phyloP scores from a whole-genome alignment of 306 rosid genomes.

The Trichosanthes cucumerina region DNA sequence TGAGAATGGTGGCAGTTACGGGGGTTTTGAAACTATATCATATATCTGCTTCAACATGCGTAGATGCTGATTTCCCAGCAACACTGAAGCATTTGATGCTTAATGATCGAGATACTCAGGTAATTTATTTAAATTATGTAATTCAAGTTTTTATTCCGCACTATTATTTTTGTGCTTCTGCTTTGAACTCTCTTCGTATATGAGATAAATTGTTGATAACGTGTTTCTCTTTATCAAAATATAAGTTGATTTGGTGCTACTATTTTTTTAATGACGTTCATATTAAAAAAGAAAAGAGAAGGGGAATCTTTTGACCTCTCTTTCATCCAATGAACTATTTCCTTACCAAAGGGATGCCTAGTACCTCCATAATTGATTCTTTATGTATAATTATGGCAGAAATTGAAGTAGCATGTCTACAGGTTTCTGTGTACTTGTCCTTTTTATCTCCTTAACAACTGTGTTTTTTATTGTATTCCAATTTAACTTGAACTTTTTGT shows the following conservation, averaged over 20 bases:
- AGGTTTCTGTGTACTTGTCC: neutral
- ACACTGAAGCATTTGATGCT: conserved; percentile 82
- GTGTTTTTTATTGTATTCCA: neutral
- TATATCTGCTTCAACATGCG: conserved; percentile 83
- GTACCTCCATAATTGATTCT: neutral
- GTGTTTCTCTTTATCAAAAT: neutral
- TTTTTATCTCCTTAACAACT: neutral
- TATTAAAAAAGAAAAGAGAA: neutral
- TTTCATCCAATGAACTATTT: neutral
- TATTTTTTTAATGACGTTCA: neutral
- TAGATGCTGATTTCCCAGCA: conserved; percentile 82
- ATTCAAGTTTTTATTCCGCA: neutral
- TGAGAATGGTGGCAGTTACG: conserved; percentile 77
- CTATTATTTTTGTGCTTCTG: neutral
- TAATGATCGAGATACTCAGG: conserved; percentile 87
- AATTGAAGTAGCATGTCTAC: neutral
- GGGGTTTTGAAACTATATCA: conserved; percentile 92
- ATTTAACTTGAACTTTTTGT: neutral
- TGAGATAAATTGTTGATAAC: neutral
- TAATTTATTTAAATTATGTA: conserved; percentile 14
- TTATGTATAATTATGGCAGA: neutral
- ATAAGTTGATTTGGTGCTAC: neutral
- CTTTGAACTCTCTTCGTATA: neutral
- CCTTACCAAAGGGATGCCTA: neutral
- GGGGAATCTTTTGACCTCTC: neutral